Evolutionary conservation across 768 basidiomycete species (phyloP).

Genomic region (Lactarius hatsudake): DNA sequence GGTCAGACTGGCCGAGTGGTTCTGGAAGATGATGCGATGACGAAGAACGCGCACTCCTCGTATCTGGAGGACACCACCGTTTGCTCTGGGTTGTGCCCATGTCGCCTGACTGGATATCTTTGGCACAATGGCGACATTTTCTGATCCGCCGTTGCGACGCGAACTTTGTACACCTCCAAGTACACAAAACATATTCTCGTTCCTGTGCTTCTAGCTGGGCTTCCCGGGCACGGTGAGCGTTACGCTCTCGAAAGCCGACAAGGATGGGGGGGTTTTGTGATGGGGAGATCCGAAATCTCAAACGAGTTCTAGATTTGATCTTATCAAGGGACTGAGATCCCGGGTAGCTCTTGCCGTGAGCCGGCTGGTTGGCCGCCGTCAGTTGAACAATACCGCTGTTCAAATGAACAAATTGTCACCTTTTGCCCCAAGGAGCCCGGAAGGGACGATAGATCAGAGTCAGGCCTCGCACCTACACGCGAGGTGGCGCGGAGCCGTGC

Average conservation of each 20-base stretch:
- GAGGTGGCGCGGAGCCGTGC: constrained; percentile 1
- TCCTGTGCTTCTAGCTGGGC: not conserved
- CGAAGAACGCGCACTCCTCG: constrained; percentile 15
- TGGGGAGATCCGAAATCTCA: constrained; percentile 13
- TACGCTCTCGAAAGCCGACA: not conserved
- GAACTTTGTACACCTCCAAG: not conserved
- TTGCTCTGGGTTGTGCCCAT: not conserved
- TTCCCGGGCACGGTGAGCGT: not conserved
- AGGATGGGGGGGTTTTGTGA: not conserved
- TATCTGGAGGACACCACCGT: not conserved
- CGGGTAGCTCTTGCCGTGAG: not conserved
- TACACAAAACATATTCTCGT: no score
- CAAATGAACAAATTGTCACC: not conserved
- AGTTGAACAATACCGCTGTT: constrained; percentile 1
- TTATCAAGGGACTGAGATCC: constrained; percentile 14
- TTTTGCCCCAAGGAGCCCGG: not conserved
- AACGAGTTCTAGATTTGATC: constrained; percentile 20
- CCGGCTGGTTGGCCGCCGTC: constrained; percentile 4
- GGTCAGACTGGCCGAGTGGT: not conserved
- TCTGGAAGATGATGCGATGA: constrained; percentile 17
- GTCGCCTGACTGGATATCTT: not conserved
- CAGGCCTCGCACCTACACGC: not conserved
- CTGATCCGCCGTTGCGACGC: not conserved
- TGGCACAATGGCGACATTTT: not conserved
- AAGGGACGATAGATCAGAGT: not conserved